Evolutionary conservation across 2,329 filamentous ascomycete species (phyloP).

Genomic region (Hypoxylon sp.): DNA sequence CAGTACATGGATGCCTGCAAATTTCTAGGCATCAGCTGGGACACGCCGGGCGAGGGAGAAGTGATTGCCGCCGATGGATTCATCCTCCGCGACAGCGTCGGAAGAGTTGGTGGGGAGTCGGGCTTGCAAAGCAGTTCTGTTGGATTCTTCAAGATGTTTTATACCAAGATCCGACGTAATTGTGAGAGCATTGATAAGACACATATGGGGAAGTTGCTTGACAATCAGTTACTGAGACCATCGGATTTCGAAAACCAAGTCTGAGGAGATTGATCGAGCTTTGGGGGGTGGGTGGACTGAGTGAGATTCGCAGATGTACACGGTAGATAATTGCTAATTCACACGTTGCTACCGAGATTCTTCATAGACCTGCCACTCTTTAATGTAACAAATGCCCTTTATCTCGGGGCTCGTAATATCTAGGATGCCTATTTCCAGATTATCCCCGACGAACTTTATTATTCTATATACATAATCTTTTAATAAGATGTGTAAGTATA

Average conservation of each 20-base stretch:
- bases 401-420: not conserved
- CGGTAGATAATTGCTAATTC: not conserved
- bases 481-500: not conserved
- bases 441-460: too few relatives aligned
- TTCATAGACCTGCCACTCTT: not conserved
- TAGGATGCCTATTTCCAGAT: too few relatives aligned
- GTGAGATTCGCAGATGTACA: not conserved
- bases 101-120: conserved; percentile 40
- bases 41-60: conserved; percentile 34
- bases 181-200: conserved; percentile 59
- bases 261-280: not conserved
- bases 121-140: conserved; percentile 56
- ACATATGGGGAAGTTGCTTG: conserved; percentile 59
- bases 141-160: conserved; percentile 57
- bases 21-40: conserved; percentile 65
- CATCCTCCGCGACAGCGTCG: conserved; percentile 46
- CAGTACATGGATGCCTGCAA: conserved; percentile 70
- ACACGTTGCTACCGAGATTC: not conserved
- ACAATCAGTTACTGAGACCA: conserved; percentile 49
- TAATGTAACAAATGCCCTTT: not conserved
- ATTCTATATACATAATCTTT: too few relatives aligned
- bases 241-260: conserved; percentile 35
- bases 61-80: conserved; percentile 56
- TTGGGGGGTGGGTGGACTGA: not conserved
- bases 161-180: conserved; percentile 57